Evolutionary conservation across 495 filamentous ascomycete species (phyloP), one percentile per base, ranked within the genome.

Genomic region (Lophiotrema nucula): DNA sequence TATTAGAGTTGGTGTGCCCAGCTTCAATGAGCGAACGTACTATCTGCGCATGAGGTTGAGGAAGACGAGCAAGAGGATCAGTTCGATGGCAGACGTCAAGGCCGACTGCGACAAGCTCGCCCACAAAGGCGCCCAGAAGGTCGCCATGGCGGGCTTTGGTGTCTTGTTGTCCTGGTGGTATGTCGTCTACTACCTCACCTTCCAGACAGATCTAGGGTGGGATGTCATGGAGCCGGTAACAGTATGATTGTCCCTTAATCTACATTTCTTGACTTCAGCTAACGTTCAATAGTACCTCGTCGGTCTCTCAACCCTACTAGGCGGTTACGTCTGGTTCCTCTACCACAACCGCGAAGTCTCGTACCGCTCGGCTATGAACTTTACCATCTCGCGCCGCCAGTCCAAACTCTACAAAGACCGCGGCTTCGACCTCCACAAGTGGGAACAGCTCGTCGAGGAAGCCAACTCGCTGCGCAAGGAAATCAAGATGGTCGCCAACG

Each of bases 161-260:
- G 75, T 83, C 2, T 73, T 97, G 21, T 65, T 83, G 0, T 76
- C 75, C 0, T 97, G 90, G 87, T 96, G 90, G 89, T 83, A 74
- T 22, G 73, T 83, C 0, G 91, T 95, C 12, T 91, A 89, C 69
- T 81, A 79, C 53, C 69, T 89, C 25, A 90, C 90, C 0, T 93
- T 96, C 61, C 79, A 87, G 60, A 92, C 88, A 11, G 79, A 84
- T 26, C 72, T 85, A 21, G 90, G 89, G 3, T 96, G 92, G 92
- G 90, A 95, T 64, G 83, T 88, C 0, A 90, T 96, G 79, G 91
- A 96, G 70, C 91, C 92, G 0, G 81, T 96, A 1, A 95, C 89
- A 0, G 75, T 77, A 60, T 52, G 67, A 26, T 4, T 44, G 10
- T 16, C 21, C 16, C 41, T 24, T 19, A 8, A 22, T 43, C 38